These are phyloP conservation scores for Tagetes erecta DNA, from an alignment of 129 eudicot species.

Conservation along the genomic window DNA sequence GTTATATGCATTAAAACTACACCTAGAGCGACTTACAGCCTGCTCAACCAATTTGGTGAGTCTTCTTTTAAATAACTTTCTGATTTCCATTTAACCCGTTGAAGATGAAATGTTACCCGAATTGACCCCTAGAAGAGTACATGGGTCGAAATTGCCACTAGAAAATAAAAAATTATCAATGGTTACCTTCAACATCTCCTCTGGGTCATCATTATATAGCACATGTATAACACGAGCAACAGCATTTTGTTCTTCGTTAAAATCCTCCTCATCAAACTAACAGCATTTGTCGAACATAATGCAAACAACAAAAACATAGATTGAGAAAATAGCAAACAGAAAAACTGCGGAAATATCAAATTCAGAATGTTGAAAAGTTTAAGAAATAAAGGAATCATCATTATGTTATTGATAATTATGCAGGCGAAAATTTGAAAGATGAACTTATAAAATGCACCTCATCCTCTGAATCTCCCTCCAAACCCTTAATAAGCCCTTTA, in stretches of 20 bases:
- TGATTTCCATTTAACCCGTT: not conserved
- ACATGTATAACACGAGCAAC: slow-evolving; percentile 91
- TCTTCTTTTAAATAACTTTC: too few relatives aligned
- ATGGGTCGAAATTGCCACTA: not conserved
- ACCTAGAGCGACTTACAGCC: not conserved
- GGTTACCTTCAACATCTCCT: slow-evolving; percentile 95
- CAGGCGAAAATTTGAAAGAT: slow-evolving; percentile 19
- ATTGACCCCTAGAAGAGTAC: not conserved
- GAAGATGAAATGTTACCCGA: not conserved
- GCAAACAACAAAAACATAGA: slow-evolving; percentile 19
- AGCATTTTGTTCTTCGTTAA: slow-evolving; percentile 95
- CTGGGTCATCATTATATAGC: slow-evolving; percentile 93
- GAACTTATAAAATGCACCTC: slow-evolving; percentile 56
- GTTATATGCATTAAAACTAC: not conserved
- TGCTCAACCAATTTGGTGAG: not conserved
- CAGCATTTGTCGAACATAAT: slow-evolving; percentile 21
- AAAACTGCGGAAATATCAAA: not conserved
- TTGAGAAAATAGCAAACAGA: not conserved
- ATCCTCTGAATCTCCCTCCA: slow-evolving; percentile 61
- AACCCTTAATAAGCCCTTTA: slow-evolving; percentile 85
- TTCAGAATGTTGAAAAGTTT: not conserved
- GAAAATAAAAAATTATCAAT: not conserved
- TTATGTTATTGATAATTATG: slow-evolving; percentile 13
- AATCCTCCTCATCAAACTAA: slow-evolving; percentile 97
- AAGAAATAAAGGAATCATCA: slow-evolving; percentile 21